Evolutionary conservation across 2,329 filamentous ascomycete species (phyloP).

Genomic region (Xylariaceae sp.): DNA sequence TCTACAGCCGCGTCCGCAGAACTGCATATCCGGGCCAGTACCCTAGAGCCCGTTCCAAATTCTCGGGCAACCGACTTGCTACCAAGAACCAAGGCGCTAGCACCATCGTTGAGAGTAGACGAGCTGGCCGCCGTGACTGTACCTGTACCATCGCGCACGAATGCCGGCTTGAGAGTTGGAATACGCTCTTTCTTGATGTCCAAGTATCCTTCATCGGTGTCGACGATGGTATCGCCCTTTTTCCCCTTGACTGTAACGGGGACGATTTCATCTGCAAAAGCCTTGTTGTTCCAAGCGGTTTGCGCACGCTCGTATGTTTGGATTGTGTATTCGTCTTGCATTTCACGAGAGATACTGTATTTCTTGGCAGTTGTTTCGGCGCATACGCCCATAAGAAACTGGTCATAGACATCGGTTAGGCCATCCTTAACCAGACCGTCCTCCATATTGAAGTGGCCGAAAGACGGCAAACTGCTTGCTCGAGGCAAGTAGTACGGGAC

Average conservation of each 20-base stretch:
- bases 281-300: slow-evolving; percentile 76
- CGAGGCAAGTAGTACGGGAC: slow-evolving; percentile 88
- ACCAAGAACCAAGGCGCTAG: slow-evolving; percentile 80
- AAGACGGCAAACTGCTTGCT: slow-evolving; percentile 74
- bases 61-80: slow-evolving; percentile 76
- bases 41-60: slow-evolving; percentile 71
- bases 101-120: slow-evolving; percentile 91
- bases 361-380: slow-evolving; percentile 94
- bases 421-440: slow-evolving; percentile 94
- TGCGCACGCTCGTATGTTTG: slow-evolving; percentile 85
- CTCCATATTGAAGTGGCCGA: slow-evolving; percentile 82
- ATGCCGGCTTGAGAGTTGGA: slow-evolving; percentile 81
- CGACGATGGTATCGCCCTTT: slow-evolving; percentile 77
- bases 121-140: slow-evolving; percentile 94
- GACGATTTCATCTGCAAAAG: slow-evolving; percentile 85
- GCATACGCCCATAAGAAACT: slow-evolving; percentile 97
- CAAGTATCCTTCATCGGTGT: slow-evolving; percentile 83
- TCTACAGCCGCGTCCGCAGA: slow-evolving; percentile 88
- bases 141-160: slow-evolving; percentile 77
- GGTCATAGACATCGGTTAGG: slow-evolving; percentile 91
- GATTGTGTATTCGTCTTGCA: slow-evolving; percentile 89
- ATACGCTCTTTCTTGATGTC: slow-evolving; percentile 86
- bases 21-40: slow-evolving; percentile 80
- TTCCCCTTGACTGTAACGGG: slow-evolving; percentile 79
- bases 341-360: slow-evolving; percentile 71